These are phyloP conservation scores for Aspergillus egyptiacus DNA, from an alignment of 495 filamentous ascomycete species.

Conservation along the genomic window DNA sequence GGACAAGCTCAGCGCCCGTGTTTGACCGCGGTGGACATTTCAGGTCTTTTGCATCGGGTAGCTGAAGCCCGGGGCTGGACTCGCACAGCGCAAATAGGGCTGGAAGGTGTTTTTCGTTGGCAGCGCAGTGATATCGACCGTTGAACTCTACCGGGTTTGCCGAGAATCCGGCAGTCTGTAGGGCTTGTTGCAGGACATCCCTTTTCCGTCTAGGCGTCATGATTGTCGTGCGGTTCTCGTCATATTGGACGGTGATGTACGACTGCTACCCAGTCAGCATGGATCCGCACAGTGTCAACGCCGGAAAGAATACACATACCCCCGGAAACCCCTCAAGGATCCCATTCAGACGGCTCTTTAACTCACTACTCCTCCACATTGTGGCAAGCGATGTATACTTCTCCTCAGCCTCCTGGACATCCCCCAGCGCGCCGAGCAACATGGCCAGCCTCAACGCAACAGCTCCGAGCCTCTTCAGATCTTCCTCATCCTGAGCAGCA, in stretches of 20 bases:
- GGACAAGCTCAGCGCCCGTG: constrained; percentile 8
- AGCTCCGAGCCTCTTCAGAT: constrained; percentile 32
- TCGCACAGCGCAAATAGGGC: constrained; percentile 12
- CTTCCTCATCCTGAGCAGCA: constrained; percentile 12
- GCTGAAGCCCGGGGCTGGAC: constrained; percentile 20
- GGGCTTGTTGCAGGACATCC: constrained; percentile 13
- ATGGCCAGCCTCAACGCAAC: constrained; percentile 36
- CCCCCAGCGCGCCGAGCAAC: constrained; percentile 36
- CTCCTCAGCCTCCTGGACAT: constrained; percentile 33
- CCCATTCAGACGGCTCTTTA: neutral
- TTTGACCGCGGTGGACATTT: constrained; percentile 26
- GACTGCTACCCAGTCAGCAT: constrained; percentile 5
- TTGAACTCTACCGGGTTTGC: constrained; percentile 18
- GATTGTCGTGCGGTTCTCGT: constrained; percentile 20
- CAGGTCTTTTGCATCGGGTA: constrained; percentile 33
- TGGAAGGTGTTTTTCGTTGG: constrained; percentile 6
- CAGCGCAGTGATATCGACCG: constrained; percentile 20
- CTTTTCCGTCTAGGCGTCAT: constrained; percentile 14
- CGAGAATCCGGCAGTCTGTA: constrained; percentile 33
- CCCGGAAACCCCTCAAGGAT: constrained; percentile 8
- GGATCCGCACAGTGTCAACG: constrained; percentile 16
- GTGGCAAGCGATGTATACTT: constrained; percentile 19
- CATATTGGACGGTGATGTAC: constrained; percentile 18
- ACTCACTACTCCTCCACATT: constrained; percentile 9
- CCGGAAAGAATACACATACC: constrained; percentile 17